Evolutionary conservation across 2,329 filamentous ascomycete genomes (phyloP), one percentile per base, ranked within the genome.

Genomic region (Beauveria australis): DNA sequence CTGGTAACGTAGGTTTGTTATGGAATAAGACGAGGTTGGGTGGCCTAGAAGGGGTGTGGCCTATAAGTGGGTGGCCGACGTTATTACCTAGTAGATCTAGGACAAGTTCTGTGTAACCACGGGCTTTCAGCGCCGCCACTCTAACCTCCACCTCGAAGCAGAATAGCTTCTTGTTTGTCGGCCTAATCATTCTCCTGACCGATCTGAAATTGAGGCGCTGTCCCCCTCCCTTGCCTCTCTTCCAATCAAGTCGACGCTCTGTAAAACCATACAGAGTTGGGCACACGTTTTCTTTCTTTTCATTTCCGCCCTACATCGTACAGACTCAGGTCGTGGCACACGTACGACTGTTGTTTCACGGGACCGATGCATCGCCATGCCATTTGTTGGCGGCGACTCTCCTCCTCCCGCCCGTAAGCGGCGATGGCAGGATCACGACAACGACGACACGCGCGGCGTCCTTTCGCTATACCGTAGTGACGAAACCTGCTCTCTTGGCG

Each of bases 361-460:
- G 19, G 24, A 26, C 59, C 22, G 40, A 53, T 60, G 48, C 48
- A 40, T 22, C 48, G 14, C 41, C 48, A 62, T 62, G 61, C 61
- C 61, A n/a, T 60, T 60, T 26, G 57, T 62, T 44, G 57, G 60
- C 33, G 47, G 47, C 56, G 37, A 33, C 61, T 44, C 46, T 52
- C 52, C 61, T 41, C 56, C 52, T 43, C 46, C 57, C 26, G 51
- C 56, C 14, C 61, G 61, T 43, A 62, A 62, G 61, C 61, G 61
- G 26, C 56, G 57, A 41, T 53, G 57, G 40, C 57, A 57, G 24
- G 52, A 44, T 37, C n/a, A 60, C 47, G 40, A 56, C 51, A 41
- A 62, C 49, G 24, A 28, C 43, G n/a, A 26, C 28, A 30, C 37
- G n/a, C 30, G 30, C 24, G 18, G 26, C 6, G 26, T 49, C 10